Percentiles rank a stretch among this genome's conserved stretches.
Evolutionary conservation across 2,329 filamentous ascomycete genomes (phyloP).

Genomic region (Hypomyces perniciosus): DNA sequence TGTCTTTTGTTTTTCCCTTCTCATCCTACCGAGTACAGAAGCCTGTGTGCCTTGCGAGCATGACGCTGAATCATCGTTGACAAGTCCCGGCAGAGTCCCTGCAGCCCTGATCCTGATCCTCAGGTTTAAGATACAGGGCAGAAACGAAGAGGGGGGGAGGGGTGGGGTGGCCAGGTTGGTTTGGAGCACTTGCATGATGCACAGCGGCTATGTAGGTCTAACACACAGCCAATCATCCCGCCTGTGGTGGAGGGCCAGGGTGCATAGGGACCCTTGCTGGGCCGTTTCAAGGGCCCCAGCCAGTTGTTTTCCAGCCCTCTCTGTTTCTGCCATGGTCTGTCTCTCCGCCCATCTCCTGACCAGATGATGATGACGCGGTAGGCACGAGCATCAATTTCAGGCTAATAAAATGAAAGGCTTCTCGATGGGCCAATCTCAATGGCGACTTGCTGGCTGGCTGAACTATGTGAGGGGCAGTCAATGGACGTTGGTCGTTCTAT

Average conservation of each 20-base stretch:
- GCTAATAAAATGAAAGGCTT: too few relatives aligned
- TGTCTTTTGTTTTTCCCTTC: not conserved
- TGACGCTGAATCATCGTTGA: not conserved
- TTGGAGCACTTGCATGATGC: slow-evolving; percentile 37
- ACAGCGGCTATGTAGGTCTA: slow-evolving; percentile 37
- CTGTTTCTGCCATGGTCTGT: slow-evolving; percentile 1
- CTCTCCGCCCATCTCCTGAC: not conserved
- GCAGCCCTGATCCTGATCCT: slow-evolving; percentile 12
- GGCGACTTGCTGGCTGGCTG: too few relatives aligned
- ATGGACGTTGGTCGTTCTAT: too few relatives aligned
- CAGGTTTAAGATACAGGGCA: slow-evolving; percentile 9
- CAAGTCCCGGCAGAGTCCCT: slow-evolving; percentile 9
- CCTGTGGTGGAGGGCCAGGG: slow-evolving; percentile 16
- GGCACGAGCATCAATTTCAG: too few relatives aligned
- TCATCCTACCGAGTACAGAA: not conserved
- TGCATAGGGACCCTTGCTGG: slow-evolving; percentile 22
- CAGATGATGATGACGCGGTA: too few relatives aligned
- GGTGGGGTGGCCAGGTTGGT: slow-evolving; percentile 17
- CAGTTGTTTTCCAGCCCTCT: slow-evolving; percentile 8
- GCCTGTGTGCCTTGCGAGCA: too few relatives aligned
- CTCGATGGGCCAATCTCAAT: too few relatives aligned
- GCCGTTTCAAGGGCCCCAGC: slow-evolving; percentile 24
- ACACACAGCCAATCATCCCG: slow-evolving; percentile 28
- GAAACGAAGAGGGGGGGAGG: slow-evolving; percentile 12
- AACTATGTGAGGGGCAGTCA: too few relatives aligned